phyloP scores from a whole-genome alignment of 768 basidiomycete species.

The Gymnopilus dilepis region DNA sequence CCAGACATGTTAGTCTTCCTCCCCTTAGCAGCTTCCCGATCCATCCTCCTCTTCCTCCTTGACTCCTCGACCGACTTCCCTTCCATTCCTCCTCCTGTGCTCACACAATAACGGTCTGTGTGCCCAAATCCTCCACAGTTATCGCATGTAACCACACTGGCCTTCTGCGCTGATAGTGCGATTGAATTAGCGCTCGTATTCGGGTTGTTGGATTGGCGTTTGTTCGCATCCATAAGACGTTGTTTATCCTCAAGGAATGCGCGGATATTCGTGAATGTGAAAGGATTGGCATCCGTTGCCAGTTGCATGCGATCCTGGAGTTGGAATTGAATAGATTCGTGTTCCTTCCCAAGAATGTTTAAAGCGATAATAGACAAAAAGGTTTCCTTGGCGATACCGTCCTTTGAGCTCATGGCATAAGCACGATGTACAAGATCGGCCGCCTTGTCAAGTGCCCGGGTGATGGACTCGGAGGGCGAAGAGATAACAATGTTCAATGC shows the following conservation, averaged over 20 bases:
- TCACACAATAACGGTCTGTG: conserved; percentile 25
- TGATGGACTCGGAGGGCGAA: not conserved
- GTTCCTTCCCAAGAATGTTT: conserved; percentile 1
- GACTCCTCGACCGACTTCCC: conserved; percentile 32
- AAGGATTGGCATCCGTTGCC: conserved; percentile 7
- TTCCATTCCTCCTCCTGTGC: conserved; percentile 32
- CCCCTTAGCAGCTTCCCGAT: not conserved
- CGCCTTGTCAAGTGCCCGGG: not conserved
- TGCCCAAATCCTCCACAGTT: conserved; percentile 23
- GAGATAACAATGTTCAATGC: conserved; percentile 3
- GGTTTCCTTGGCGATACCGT: not conserved
- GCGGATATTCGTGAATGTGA: not conserved
- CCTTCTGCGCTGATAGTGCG: not conserved
- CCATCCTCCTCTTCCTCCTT: not conserved
- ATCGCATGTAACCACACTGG: conserved; percentile 6
- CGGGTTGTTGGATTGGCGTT: conserved; percentile 11
- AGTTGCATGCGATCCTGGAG: conserved; percentile 14
- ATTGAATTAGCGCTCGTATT: not conserved
- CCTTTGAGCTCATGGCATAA: not conserved
- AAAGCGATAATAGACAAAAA: not conserved
- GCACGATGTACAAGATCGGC: not conserved
- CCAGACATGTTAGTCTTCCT: too few species aligned
- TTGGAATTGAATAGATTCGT: conserved; percentile 9
- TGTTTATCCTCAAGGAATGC: not conserved
- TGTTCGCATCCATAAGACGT: not conserved